Base-by-base conservation (phyloP, 805 yeast genomes). In the Wickerhamiella occidentalis region DNA sequence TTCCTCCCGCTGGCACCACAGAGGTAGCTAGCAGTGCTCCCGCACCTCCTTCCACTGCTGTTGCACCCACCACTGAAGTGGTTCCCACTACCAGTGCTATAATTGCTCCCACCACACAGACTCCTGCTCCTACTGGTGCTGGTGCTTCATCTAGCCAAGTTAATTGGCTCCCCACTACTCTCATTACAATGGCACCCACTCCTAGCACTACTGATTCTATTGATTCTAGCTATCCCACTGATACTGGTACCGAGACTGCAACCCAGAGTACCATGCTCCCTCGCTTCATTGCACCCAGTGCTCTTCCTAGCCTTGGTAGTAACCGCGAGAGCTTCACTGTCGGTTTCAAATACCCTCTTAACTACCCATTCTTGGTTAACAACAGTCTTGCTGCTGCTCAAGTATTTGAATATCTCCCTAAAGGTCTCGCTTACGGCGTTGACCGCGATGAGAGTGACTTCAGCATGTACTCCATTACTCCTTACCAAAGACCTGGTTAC, bases 381-480 rank as follows among this genome's bases (percentile, higher is more conserved):
- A 77, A 80, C 62, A 74, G 90, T 1, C 66, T 81, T 46, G 73
- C 92, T 2, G 82, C 88, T 12, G 92, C 95, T 3, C 94, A 85
- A 66, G 81, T 85, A 45, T 82, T 85, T 67, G 78, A 82, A 59
- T 87, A 80, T 64, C 72, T 92, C 59, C 96, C 97, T n/a, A 65
- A 65, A 33, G 83, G 82, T 13, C 68, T 90, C 51, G 66, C 71
- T 1, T 74, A 66, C 59, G 88, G 95, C 50, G 80, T 85, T 56
- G 62, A 67, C 12, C 58, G 63, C 15, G 63, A 61, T 45, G 55
- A 60, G 18, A 53, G 58, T 17, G 61, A 74, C 5, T 75, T 85
- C 19, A 63, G 78, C 7, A 85, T 88, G 55, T 68, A 70, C 51
- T 77, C 80, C 62, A 72, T 90, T 57, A 79, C 81, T 52, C 97